These are phyloP conservation scores for Exophiala dermatitidis DNA, from an alignment of 2,329 filamentous ascomycete genomes.

Conservation along the genomic window DNA sequence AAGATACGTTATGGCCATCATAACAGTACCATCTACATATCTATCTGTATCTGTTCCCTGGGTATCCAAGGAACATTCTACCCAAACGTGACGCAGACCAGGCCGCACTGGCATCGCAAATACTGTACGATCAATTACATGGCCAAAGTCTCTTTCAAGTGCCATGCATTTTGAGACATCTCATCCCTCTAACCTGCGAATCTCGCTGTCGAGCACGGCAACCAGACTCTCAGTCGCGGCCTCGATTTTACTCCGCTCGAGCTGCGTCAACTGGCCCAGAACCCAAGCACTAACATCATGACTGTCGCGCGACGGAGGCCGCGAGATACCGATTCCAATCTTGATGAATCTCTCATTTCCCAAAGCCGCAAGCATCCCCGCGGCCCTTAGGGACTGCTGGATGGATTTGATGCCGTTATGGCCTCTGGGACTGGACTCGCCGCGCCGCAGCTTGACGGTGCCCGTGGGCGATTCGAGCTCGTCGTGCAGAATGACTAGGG, in stretches of 20 bases:
- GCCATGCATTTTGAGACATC: not conserved
- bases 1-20: not conserved
- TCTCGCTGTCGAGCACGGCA: slow-evolving; percentile 47
- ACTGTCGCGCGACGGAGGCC: slow-evolving; percentile 61
- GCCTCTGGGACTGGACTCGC: slow-evolving; percentile 54
- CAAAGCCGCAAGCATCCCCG: slow-evolving; percentile 42
- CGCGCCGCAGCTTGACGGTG: slow-evolving; percentile 54
- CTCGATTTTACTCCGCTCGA: slow-evolving; percentile 48
- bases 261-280: slow-evolving; percentile 55
- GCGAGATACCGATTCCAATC: slow-evolving; percentile 80
- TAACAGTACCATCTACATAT: not conserved
- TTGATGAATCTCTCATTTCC: slow-evolving; percentile 46
- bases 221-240: slow-evolving; percentile 44
- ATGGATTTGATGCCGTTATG: slow-evolving; percentile 71
- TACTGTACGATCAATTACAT: too few relatives aligned
- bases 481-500: slow-evolving; percentile 76
- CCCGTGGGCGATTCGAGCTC: slow-evolving; percentile 72
- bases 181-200: slow-evolving; percentile 15
- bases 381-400: slow-evolving; percentile 18
- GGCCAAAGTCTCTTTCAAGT: not conserved
- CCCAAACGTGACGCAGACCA: too few relatives aligned
- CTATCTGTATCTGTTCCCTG: too few relatives aligned
- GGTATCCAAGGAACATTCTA: too few relatives aligned
- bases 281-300: slow-evolving; percentile 70
- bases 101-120: too few relatives aligned